phyloP scores from a whole-genome alignment of 768 basidiomycete genomes.

The Phylloporus rhodoxanthus region DNA sequence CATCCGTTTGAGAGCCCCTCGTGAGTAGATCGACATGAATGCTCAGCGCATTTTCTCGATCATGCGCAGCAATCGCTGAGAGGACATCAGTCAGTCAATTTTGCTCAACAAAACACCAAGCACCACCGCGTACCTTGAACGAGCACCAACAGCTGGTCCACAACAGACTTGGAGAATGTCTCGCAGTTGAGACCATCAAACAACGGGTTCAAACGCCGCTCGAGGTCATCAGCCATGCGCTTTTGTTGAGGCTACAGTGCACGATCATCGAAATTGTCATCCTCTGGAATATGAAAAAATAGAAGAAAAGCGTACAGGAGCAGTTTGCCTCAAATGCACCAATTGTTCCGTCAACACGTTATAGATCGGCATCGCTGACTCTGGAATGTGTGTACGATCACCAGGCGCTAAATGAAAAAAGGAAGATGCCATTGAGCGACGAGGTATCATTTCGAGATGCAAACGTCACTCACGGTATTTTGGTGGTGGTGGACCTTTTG shows the following conservation, averaged over 20 bases:
- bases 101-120: not conserved
- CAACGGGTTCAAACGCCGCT: conserved; percentile 75
- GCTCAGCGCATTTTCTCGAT: conserved; percentile 70
- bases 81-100: not conserved
- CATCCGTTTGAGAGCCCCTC: conserved; percentile 69
- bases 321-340: conserved; percentile 61
- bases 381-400: conserved; percentile 89
- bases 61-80: conserved; percentile 73
- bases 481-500: conserved; percentile 39
- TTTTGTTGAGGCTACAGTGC: conserved; percentile 66
- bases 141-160: conserved; percentile 67
- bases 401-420: conserved; percentile 58
- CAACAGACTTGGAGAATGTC: conserved; percentile 62
- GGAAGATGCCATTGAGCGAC: not conserved
- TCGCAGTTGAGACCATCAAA: conserved; percentile 94
- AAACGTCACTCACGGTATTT: conserved; percentile 52
- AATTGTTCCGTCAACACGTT: conserved; percentile 61
- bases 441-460: not conserved
- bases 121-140: conserved; percentile 52
- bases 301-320: conserved; percentile 52
- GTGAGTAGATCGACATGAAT: conserved; percentile 87
- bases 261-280: not conserved
- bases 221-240: conserved; percentile 79
- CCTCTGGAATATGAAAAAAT: not conserved
- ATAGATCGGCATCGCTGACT: conserved; percentile 57